Evolutionary conservation across 2,329 filamentous ascomycete species (phyloP).

Genomic region (Cadophora luteo-olivacea): DNA sequence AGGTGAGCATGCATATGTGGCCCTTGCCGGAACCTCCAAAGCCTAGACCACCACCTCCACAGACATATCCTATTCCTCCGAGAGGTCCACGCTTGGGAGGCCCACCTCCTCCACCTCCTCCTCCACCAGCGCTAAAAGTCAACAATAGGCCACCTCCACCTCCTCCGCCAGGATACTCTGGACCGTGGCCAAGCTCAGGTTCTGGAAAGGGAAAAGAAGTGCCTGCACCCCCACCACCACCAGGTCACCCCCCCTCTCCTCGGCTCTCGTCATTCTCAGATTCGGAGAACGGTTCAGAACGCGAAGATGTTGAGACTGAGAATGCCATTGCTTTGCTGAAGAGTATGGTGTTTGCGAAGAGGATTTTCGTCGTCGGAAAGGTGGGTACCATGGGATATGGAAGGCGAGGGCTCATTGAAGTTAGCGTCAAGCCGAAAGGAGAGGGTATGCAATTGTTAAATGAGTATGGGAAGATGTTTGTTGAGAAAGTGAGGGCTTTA

Average conservation of each 20-base stretch:
- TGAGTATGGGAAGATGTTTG: slow-evolving; percentile 7
- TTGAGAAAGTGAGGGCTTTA: neutral
- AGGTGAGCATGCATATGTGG: slow-evolving; percentile 72
- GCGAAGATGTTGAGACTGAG: neutral
- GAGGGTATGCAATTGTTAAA: neutral
- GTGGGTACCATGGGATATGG: neutral
- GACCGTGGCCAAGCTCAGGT: too few relatives aligned
- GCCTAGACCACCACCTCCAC: neutral
- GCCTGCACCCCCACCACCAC: too few relatives aligned
- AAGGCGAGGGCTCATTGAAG: neutral
- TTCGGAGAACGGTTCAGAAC: neutral
- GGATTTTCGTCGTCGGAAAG: neutral
- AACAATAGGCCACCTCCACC: neutral
- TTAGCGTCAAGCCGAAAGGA: neutral
- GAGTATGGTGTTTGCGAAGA: neutral
- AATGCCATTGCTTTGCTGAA: neutral
- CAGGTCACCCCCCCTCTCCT: neutral
- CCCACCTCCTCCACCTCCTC: neutral
- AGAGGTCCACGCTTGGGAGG: neutral
- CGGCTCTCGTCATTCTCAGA: neutral
- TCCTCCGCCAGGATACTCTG: neutral
- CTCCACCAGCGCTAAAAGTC: neutral
- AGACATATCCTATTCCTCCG: neutral
- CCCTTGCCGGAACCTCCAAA: slow-evolving; percentile 56
- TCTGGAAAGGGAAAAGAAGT: too few relatives aligned